Evolutionary conservation across 805 yeast genomes (phyloP), one percentile per base, ranked within the genome.

Genomic region (Candida railenensis): DNA sequence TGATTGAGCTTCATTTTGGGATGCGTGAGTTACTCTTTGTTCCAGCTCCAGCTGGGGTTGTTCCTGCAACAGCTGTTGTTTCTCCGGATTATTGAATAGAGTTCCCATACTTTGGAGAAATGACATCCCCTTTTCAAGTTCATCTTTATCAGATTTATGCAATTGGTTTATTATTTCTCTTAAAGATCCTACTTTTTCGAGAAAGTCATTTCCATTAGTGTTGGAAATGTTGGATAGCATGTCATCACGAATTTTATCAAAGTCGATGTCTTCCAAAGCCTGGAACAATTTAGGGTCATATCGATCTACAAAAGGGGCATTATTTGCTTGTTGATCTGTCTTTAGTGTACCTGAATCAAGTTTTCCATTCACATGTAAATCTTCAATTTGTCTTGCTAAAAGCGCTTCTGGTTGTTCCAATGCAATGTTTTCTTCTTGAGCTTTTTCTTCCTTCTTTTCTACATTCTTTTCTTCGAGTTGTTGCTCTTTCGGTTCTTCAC

Each of bases 261-360:
- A 54, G 49, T 62, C 66, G 42, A 63, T 49, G 39, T 54, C 56
- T 41, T 61, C 63, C 36, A 62, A 48, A 5, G 66, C 65, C 39
- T 61, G 61, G 32, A 57, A 55, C 22, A 62, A 50, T 45, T 58
- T 58, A 2, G 67, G 66, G 44, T 62, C 65, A 11, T 25, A 25
- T 25, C 30, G 5, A 25, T 62, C 53, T 16, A 62, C 50, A 43
- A 61, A 56, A 1, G 55, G 50, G 37, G 49, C 53, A n/a, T 51
- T 56, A 12, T 47, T 48, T 36, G 48, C 45, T 45, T 34, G 15
- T 28, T 19, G 14, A 36, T 4, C 7, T 7, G 5, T 11, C 11
- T 25, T 11, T 11, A 11, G 30, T 25, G 11, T 25, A 11, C 11
- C 11, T 25, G 30, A 25, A 25, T 25, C 11, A 11, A 25, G 30